Evolutionary conservation across 2,329 filamentous ascomycete species (phyloP).

Genomic region (Diplodia seriata): DNA sequence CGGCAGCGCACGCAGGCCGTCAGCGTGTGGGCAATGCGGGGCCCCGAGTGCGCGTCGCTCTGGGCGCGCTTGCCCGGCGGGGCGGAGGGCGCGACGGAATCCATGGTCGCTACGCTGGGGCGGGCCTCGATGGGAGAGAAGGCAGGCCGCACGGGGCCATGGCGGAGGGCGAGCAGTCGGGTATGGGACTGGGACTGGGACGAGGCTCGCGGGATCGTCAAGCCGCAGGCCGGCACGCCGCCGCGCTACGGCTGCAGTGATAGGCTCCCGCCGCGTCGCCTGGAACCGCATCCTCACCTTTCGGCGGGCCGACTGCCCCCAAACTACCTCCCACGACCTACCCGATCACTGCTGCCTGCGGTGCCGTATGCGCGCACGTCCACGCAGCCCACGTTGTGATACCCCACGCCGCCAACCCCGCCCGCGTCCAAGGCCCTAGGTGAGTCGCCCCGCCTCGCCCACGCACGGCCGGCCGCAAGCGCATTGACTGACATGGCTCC

Average conservation of each 20-base stretch:
- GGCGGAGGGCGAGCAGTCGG: slow-evolving; percentile 1
- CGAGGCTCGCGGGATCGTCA: slow-evolving; percentile 13
- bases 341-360: slow-evolving; percentile 7
- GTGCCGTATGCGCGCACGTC: slow-evolving; percentile 4
- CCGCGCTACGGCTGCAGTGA: slow-evolving; percentile 4
- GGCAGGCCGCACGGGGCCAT: slow-evolving; percentile 39
- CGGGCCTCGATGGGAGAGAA: slow-evolving; percentile 44
- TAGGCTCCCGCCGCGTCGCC: slow-evolving; percentile 5
- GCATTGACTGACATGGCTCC: slow-evolving; percentile 11
- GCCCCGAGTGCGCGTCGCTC: slow-evolving; percentile 45
- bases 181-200: background rate
- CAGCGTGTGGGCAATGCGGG: slow-evolving; percentile 76
- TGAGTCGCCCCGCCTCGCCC: slow-evolving; percentile 11
- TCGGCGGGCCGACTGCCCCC: slow-evolving; percentile 23
- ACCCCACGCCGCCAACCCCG: slow-evolving; percentile 7
- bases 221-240: slow-evolving; percentile 15
- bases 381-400: background rate
- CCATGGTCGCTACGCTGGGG: slow-evolving; percentile 39
- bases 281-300: slow-evolving; percentile 1
- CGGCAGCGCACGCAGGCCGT: slow-evolving; percentile 82
- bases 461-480: background rate
- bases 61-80: slow-evolving; percentile 17
- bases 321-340: slow-evolving; percentile 18
- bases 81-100: slow-evolving; percentile 39
- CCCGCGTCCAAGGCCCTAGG: slow-evolving; percentile 1